phyloP scores from a whole-genome alignment of 768 basidiomycete species.

The Cystofilobasidium macerans region DNA sequence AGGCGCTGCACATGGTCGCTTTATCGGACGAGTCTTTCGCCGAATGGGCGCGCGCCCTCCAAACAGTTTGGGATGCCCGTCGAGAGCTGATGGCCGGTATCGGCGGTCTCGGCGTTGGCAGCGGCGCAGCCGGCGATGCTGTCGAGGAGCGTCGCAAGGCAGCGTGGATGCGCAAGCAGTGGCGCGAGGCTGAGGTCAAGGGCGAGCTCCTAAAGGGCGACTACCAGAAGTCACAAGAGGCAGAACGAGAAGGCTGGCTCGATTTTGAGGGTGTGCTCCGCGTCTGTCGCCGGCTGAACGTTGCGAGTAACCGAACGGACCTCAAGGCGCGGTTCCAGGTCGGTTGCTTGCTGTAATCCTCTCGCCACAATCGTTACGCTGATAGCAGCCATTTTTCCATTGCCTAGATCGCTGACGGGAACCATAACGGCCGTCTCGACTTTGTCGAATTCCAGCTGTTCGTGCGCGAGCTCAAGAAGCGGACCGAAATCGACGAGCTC shows the following conservation, averaged over 20 bases:
- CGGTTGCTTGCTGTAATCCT: neutral
- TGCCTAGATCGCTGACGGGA: slow-evolving; percentile 53
- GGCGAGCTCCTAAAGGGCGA: slow-evolving; percentile 55
- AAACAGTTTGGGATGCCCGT: slow-evolving; percentile 53
- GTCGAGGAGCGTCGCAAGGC: slow-evolving; percentile 49
- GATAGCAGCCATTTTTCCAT: neutral
- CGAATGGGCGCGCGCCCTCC: slow-evolving; percentile 56
- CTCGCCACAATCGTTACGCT: neutral
- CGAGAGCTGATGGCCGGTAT: slow-evolving; percentile 60
- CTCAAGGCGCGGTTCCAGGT: slow-evolving; percentile 19
- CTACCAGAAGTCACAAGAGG: neutral
- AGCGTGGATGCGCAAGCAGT: slow-evolving; percentile 71
- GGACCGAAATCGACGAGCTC: slow-evolving; percentile 66
- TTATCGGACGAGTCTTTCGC: slow-evolving; percentile 52
- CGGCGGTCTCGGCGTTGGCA: slow-evolving; percentile 35
- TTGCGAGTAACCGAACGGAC: slow-evolving; percentile 19
- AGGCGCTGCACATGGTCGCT: slow-evolving; percentile 75
- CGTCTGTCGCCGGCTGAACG: slow-evolving; percentile 22
- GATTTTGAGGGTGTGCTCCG: slow-evolving; percentile 23
- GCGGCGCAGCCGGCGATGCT: neutral
- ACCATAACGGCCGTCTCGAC: slow-evolving; percentile 52
- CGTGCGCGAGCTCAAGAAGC: slow-evolving; percentile 67
- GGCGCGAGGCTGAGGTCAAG: slow-evolving; percentile 59
- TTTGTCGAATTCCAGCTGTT: slow-evolving; percentile 71
- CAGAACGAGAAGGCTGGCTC: slow-evolving; percentile 22